Base-by-base conservation (phyloP, 1,284 basidiomycete genomes). In the Boletus subluridellus region DNA sequence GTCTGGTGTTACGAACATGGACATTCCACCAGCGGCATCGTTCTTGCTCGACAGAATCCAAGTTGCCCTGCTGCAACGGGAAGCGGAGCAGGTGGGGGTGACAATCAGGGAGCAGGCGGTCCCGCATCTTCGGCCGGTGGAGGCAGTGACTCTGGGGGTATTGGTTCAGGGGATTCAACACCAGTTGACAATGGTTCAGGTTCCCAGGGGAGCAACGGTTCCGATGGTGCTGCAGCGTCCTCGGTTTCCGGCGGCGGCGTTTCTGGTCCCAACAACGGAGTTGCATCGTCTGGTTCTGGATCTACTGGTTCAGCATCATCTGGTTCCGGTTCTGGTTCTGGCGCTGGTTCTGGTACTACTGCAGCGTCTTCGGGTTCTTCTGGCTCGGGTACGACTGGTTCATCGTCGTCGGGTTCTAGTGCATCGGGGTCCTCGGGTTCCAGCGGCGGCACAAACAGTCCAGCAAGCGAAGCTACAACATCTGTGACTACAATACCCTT, bases 1-100 rank as follows among this genome's bases (percentile, higher is more conserved):
- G 5, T 65, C 28, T 70, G 71, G 68, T 70, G 70, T 30, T 66
- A 71, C 26, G 57, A 69, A 34, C 15, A 61, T 24, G 55, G 53
- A 0, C 66, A 58, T 28, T 51, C 61, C 7, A 50, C 52, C 12
- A 24, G 49, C 26, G 48, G 65, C 15, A 46, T 42, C 2, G 59
- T 69, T 14, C 68, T 67, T 17, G 56, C 70, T 59, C 71, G 69
- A 37, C 67, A 73, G 30, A 57, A 55, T 11, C 39, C 69, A 6
- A 63, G n/a, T 15, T 69, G 67, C 46, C 26, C 68, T 17, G 44
- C 62, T 5, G 49, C 38, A 21, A 17, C 57, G 3, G 54, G 48
- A 32, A n/a, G 41, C 28, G 47, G 53, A 32, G n/a, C 17, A 2
- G 26, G 41, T 34, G 52, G 44, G 2, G 37, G 11, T 3, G 46